These are phyloP conservation scores for Chytriomyces sp. DNA, from an alignment of 192 early-diverging fungal genomes.

Conservation along the genomic window DNA sequence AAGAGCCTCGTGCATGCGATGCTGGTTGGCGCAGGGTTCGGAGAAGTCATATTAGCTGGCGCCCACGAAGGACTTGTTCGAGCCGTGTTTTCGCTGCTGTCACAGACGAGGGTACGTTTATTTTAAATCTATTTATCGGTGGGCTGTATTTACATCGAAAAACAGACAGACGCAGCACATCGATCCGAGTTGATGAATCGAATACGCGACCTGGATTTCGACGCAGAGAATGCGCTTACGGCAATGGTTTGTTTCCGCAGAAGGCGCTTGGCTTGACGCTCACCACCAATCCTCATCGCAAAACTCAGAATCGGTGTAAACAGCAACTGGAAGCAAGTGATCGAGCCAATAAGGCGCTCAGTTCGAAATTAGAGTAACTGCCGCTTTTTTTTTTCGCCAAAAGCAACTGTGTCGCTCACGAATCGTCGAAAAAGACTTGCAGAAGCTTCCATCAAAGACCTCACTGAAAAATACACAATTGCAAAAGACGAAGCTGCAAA, in stretches of 20 bases:
- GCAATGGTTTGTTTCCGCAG: slow-evolving; percentile 7
- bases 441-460: slow-evolving; percentile 17
- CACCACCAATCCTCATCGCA: neutral
- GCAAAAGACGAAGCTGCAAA: slow-evolving; percentile 31
- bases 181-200: slow-evolving; percentile 4
- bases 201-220: neutral
- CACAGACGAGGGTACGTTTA: neutral
- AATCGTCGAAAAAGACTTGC: neutral
- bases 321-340: neutral
- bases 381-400: neutral
- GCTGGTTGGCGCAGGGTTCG: neutral
- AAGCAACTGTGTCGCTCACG: neutral
- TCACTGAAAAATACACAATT: neutral
- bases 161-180: neutral
- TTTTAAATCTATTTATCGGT: too few species aligned
- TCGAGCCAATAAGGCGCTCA: slow-evolving; percentile 16
- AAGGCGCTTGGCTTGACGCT: neutral
- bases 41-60: neutral
- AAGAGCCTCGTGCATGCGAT: neutral
- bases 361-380: slow-evolving; percentile 15
- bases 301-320: neutral
- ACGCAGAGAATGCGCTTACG: neutral
- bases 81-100: slow-evolving; percentile 13
- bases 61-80: neutral
- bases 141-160: neutral